Evolutionary conservation across 441 rosid species (phyloP), one percentile per base, ranked within the genome.

Genomic region (Lepidium campestre): DNA sequence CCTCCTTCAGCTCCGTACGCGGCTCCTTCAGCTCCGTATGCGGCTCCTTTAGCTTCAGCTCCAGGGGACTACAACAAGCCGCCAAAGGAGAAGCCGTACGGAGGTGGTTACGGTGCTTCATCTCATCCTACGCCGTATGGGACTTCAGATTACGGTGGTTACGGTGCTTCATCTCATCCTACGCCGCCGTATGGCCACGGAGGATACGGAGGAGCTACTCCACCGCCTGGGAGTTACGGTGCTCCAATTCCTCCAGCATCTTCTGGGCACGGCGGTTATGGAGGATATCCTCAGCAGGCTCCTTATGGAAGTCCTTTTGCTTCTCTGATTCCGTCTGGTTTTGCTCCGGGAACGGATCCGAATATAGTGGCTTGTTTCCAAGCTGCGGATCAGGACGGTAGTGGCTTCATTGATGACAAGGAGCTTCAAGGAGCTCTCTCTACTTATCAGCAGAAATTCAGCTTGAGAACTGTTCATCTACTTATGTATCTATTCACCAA

Each of bases 351-450:
- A 4, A 89, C 95, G 27, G 96, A 90, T 74, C 91, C 96, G 23
- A 86, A 41, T 78, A 60, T 92, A 59, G 72, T 92, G 63, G 88
- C 88, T 29, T 83, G 91, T 68, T 90, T 88, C 65, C 89, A 87
- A 78, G 14, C 80, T 25, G 98, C 98, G 18, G 96, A 90, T 77
- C 85, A 70, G 71, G 97, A 93, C 46, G 86, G 89, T 11, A 90
- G 97, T 74, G 96, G 96, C 1, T 62, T 88, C 45, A 88, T 90
- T 60, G 97, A 93, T 55, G 98, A 93, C 39, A 87, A 79, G 65
- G 98, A 93, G 77, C 76, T 90, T 65, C 97, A 93, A 79, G 80
- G 86, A 25, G 98, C 93, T 20, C 79, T 93, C 5, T 87, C 98
- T 40, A 72, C 90, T 14, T 90, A 90, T 50, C 84, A 77, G 46